Conservation (phyloP, 176 grass and related monocot species). For the Musa schizocarpa region DNA sequence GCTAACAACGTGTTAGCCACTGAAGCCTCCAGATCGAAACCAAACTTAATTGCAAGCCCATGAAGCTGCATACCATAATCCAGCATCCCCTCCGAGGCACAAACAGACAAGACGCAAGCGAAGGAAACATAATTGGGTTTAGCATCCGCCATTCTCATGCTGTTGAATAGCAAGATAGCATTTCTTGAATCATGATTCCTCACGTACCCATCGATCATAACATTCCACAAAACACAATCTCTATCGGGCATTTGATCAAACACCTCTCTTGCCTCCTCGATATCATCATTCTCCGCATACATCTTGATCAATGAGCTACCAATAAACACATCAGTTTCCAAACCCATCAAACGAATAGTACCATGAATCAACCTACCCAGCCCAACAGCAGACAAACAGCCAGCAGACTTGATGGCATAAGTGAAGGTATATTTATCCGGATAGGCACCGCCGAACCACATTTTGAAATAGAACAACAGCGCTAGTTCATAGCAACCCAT, state of each 20-base stretch:
- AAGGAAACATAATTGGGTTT: slow-evolving; percentile 50
- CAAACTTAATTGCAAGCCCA: slow-evolving; percentile 53
- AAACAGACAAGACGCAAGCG: slow-evolving; percentile 57
- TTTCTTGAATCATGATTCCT: slow-evolving; percentile 22
- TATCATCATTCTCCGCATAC: slow-evolving; percentile 30
- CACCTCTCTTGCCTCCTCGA: slow-evolving; percentile 42
- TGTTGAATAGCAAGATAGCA: slow-evolving; percentile 32
- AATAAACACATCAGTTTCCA: slow-evolving; percentile 43
- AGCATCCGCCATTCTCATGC: slow-evolving; percentile 31
- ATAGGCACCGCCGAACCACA: slow-evolving; percentile 45
- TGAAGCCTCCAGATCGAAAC: slow-evolving; percentile 38
- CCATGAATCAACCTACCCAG: slow-evolving; percentile 54
- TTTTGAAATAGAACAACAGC: slow-evolving; percentile 71
- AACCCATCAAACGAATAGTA: slow-evolving; percentile 35
- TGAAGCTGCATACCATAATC: slow-evolving; percentile 56
- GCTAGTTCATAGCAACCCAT: slow-evolving; percentile 35
- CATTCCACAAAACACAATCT: slow-evolving; percentile 75
- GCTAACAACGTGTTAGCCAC: slow-evolving; percentile 64
- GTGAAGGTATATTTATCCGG: slow-evolving; percentile 63
- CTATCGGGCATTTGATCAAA: slow-evolving; percentile 65
- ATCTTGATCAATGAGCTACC: slow-evolving; percentile 71
- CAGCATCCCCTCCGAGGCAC: slow-evolving; percentile 43
- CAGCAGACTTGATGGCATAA: slow-evolving; percentile 68
- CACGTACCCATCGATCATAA: slow-evolving; percentile 64
- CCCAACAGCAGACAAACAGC: slow-evolving; percentile 35